phyloP scores from a whole-genome alignment of 73 alveolate genomes.

The Diophrys appendiculata region DNA sequence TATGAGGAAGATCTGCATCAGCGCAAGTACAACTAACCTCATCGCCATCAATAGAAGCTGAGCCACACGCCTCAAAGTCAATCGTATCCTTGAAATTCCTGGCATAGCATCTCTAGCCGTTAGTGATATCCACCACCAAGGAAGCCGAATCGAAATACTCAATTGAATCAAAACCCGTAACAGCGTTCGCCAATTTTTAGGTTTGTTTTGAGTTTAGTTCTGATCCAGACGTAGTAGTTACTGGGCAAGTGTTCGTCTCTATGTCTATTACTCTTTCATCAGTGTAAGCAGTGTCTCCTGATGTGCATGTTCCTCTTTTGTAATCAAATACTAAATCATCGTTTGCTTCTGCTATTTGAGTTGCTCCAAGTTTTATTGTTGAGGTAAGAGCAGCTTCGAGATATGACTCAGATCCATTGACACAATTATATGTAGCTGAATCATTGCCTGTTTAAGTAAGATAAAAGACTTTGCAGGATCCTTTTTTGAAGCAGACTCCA shows the following conservation, averaged over 20 bases:
- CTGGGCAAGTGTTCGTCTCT: neutral
- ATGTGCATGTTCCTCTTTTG: neutral
- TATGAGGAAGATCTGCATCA: neutral
- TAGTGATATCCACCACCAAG: neutral
- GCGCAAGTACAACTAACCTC: neutral
- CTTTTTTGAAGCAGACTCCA: neutral
- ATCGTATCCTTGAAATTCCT: neutral
- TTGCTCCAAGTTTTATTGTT: no score
- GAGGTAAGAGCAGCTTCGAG: neutral
- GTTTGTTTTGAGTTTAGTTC: neutral
- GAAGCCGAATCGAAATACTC: neutral
- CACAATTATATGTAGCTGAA: neutral
- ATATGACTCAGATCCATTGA: neutral
- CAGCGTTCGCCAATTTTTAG: neutral
- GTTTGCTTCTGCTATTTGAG: neutral
- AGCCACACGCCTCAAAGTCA: neutral
- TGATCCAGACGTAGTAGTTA: neutral
- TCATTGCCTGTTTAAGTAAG: neutral
- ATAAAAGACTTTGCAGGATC: neutral
- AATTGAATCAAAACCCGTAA: neutral
- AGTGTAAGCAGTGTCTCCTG: neutral
- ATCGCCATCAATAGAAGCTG: neutral
- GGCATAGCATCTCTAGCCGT: neutral
- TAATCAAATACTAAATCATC: neutral
- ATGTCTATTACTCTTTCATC: neutral